phyloP scores from a whole-genome alignment of 2,329 filamentous ascomycete species.

The Calonectria montana region DNA sequence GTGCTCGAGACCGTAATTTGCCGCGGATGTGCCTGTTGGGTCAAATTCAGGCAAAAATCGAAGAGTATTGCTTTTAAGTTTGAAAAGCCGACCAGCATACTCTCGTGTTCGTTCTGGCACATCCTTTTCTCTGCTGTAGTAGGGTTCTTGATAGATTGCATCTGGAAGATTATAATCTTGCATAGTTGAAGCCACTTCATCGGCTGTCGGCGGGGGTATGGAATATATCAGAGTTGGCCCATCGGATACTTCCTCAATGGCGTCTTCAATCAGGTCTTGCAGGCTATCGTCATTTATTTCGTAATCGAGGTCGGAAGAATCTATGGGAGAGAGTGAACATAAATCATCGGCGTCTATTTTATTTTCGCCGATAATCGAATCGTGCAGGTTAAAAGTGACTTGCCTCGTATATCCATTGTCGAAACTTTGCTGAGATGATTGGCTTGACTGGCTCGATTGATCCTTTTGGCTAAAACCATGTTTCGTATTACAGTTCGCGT shows the following conservation, averaged over 20 bases:
- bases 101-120: slow-evolving; percentile 81
- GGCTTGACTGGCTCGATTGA: slow-evolving; percentile 33
- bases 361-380: slow-evolving; percentile 14
- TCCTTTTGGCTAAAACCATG: slow-evolving; percentile 74
- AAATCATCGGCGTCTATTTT: slow-evolving; percentile 13
- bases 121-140: slow-evolving; percentile 86
- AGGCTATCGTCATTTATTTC: slow-evolving; percentile 13
- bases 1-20: slow-evolving; percentile 65
- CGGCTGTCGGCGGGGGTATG: slow-evolving; percentile 41
- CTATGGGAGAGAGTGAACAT: slow-evolving; percentile 27
- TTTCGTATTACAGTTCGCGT: slow-evolving; percentile 63
- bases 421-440: slow-evolving; percentile 60
- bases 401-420: slow-evolving; percentile 40
- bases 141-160: slow-evolving; percentile 85
- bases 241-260: slow-evolving; percentile 23
- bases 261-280: slow-evolving; percentile 28
- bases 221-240: slow-evolving; percentile 39
- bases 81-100: slow-evolving; percentile 90
- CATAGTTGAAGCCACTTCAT: slow-evolving; percentile 34
- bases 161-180: slow-evolving; percentile 60
- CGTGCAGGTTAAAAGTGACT: slow-evolving; percentile 36
- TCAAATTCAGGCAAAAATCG: slow-evolving; percentile 87
- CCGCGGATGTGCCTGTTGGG: slow-evolving; percentile 64
- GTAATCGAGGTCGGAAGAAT: slow-evolving; percentile 22
- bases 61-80: slow-evolving; percentile 77